Percentiles rank a stretch among this genome's conserved stretches.
These are phyloP conservation scores for Psilocybe azurescens DNA, from an alignment of 768 basidiomycete genomes.

Conservation along the genomic window DNA sequence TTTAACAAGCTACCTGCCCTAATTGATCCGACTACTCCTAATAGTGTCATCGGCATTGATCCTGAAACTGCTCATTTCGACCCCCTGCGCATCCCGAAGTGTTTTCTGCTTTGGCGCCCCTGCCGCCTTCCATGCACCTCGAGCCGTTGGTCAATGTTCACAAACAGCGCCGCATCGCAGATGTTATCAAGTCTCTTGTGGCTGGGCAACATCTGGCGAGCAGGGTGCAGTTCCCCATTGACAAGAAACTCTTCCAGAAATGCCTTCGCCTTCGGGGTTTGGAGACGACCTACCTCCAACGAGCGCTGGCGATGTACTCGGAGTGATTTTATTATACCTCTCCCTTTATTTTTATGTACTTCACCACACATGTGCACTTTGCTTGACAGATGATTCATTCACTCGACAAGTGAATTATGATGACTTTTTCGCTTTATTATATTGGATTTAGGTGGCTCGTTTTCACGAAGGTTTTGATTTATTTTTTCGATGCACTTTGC, in stretches of 20 bases:
- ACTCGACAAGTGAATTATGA: background rate
- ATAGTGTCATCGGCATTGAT: slow-evolving; percentile 69
- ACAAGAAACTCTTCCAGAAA: slow-evolving; percentile 78
- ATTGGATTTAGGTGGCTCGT: background rate
- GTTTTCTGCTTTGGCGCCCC: slow-evolving; percentile 71
- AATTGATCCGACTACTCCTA: slow-evolving; percentile 83
- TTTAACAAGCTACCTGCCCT: slow-evolving; percentile 75
- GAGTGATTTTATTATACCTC: slow-evolving; percentile 12
- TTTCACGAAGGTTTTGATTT: background rate
- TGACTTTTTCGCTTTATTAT: background rate
- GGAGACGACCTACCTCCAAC: slow-evolving; percentile 57
- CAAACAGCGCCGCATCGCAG: slow-evolving; percentile 84
- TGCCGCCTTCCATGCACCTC: slow-evolving; percentile 79
- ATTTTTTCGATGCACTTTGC: slow-evolving; percentile 2
- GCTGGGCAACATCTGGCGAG: slow-evolving; percentile 85
- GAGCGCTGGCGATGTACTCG: slow-evolving; percentile 26
- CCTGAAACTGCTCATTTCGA: slow-evolving; percentile 66
- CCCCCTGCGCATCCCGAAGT: slow-evolving; percentile 80
- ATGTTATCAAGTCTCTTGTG: slow-evolving; percentile 80
- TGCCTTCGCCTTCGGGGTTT: slow-evolving; percentile 76
- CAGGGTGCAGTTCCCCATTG: slow-evolving; percentile 68
- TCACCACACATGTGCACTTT: background rate
- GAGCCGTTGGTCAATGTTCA: slow-evolving; percentile 90
- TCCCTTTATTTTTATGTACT: background rate
- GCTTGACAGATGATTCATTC: background rate